A percentile compares a stretch with the other conserved stretches of the same genome.
phyloP scores from a whole-genome alignment of 1,139 yeast species.

The Protomyces macrosporus region DNA sequence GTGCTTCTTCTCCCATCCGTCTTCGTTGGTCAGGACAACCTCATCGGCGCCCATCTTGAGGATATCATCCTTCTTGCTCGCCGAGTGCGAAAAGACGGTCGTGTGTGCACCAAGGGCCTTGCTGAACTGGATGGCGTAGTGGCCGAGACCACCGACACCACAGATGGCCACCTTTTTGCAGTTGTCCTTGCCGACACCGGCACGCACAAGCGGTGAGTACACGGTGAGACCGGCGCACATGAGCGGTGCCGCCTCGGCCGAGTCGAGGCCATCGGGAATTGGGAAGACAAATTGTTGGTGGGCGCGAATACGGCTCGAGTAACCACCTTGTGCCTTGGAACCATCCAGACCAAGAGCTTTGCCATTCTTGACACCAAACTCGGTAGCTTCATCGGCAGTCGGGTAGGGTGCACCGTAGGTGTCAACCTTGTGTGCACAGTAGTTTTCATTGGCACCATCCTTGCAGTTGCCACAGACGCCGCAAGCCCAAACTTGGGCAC shows the following conservation, averaged over 20 bases:
- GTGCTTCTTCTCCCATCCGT: constrained; percentile 30
- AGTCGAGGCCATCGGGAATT: constrained; percentile 50
- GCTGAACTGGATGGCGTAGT: constrained; percentile 52
- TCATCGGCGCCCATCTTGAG: constrained; percentile 46
- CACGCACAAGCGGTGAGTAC: constrained; percentile 52
- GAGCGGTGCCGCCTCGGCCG: constrained; percentile 55
- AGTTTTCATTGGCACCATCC: constrained; percentile 46
- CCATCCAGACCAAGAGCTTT: constrained; percentile 33
- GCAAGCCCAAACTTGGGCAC: constrained; percentile 53
- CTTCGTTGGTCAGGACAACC: constrained; percentile 43
- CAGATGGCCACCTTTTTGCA: constrained; percentile 49
- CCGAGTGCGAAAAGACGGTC: constrained; percentile 47
- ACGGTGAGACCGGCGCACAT: constrained; percentile 67
- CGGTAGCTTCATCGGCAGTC: constrained; percentile 20
- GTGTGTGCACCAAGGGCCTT: constrained; percentile 53
- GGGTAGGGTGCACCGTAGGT: constrained; percentile 42
- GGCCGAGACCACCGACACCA: constrained; percentile 58
- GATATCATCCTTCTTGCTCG: constrained; percentile 46
- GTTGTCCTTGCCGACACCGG: constrained; percentile 42
- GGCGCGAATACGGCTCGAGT: constrained; percentile 54
- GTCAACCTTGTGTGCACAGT: constrained; percentile 44
- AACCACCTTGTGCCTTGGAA: constrained; percentile 52
- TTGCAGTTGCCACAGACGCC: constrained; percentile 48
- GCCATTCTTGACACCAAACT: constrained; percentile 19
- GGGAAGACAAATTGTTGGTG: constrained; percentile 52